Conservation (phyloP, 768 basidiomycete species). For the Phanerochaete sordida region DNA sequence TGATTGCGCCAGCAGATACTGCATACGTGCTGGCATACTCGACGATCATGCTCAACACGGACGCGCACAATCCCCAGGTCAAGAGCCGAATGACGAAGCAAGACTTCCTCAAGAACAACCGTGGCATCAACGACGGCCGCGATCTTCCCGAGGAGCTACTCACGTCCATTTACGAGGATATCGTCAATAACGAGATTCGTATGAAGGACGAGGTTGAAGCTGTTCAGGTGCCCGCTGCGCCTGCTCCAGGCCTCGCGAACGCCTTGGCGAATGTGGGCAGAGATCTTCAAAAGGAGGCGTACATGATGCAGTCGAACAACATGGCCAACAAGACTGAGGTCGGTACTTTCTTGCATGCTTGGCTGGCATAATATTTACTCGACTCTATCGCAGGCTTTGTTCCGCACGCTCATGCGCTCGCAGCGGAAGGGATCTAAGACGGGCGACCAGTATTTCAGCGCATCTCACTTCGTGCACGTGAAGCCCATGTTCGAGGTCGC, state of each 20-base stretch:
- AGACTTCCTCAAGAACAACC: constrained; percentile 93
- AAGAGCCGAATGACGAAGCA: constrained; percentile 91
- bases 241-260: constrained; percentile 72
- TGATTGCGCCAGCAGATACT: no score
- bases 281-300: constrained; percentile 94
- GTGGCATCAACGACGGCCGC: constrained; percentile 89
- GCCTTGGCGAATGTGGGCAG: constrained; percentile 87
- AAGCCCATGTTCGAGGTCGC: constrained; percentile 99
- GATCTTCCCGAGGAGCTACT: constrained; percentile 88
- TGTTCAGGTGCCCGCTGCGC: constrained; percentile 36
- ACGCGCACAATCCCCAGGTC: constrained; percentile 92
- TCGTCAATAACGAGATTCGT: constrained; percentile 87
- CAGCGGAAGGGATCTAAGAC: constrained; percentile 80
- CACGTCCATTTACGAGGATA: constrained; percentile 82
- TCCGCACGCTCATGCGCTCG: constrained; percentile 87
- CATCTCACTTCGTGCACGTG: constrained; percentile 94
- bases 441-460: constrained; percentile 91
- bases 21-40: constrained; percentile 96
- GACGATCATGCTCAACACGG: constrained; percentile 94
- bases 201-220: constrained; percentile 98
- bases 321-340: constrained; percentile 98
- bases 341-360: constrained; percentile 7
- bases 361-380: background rate
- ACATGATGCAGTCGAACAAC: constrained; percentile 90
- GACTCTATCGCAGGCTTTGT: constrained; percentile 59